Evolutionary conservation across 192 early-diverging fungal genomes (phyloP), one percentile per base, ranked within the genome.

Genomic region (Podila epicladia): DNA sequence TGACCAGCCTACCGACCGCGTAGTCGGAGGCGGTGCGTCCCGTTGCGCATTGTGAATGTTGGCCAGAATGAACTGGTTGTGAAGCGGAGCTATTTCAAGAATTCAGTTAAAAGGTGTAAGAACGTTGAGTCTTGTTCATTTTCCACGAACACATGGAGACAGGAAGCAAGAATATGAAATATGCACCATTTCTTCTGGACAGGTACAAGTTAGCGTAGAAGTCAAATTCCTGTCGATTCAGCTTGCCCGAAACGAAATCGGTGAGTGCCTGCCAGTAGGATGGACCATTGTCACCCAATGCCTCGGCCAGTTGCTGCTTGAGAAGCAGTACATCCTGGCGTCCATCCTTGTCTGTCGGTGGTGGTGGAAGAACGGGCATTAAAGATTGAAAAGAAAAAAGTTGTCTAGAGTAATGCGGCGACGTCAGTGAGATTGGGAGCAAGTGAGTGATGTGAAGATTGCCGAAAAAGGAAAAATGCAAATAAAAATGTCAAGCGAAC

Each of bases 151-250:
- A 45, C 41, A 45, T 33, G 13, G 41, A 17, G 13, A 2, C 13
- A 59, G 35, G 32, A 50, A 48, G 32, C 53, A 72, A 17, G n/a
- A 41, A 62, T 9, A 26, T 15, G 9, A 49, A 29, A 4, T 2
- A 8, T 13, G 49, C 85, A 88, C 87, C 87, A 74, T 86, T 75
- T 32, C 84, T 72, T 45, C 84, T 69, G 19, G 84, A 86, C 24
- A 88, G 78, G 63, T 94, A 92, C 32, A 92, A 75, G 79, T 92
- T 90, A 45, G 91, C 93, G 71, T 92, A 94, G 83, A 92, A 92
- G 82, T 94, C 93, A 50, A 94, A 94, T 73, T 94, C 93, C 65
- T 92, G 91, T 15, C 91, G 89, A 67, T 92, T 92, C 33, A 94
- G 85, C 69, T 89, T 92, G 82, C 93, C 93, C 49, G 88, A 89